Percentiles rank a stretch among this genome's conserved stretches.
These are phyloP conservation scores for Bretschneidera sinensis DNA, from an alignment of 345 rosid genomes.

Conservation along the genomic window DNA sequence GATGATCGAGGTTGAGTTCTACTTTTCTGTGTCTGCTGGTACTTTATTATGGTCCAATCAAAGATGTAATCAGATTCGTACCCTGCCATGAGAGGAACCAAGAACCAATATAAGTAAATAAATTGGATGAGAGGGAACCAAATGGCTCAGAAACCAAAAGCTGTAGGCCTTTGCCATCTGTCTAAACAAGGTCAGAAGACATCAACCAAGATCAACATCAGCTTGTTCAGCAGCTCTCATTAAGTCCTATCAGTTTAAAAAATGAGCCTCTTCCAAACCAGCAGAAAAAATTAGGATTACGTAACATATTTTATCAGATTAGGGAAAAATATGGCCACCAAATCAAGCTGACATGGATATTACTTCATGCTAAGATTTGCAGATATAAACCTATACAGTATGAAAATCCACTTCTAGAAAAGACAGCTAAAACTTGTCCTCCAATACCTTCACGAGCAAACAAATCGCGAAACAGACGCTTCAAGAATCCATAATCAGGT, in stretches of 20 bases:
- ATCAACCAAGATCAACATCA: background rate
- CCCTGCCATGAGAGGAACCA: conserved; percentile 53
- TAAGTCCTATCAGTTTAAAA: background rate
- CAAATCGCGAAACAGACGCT: conserved; percentile 76
- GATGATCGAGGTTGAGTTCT: conserved; percentile 60
- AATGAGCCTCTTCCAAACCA: background rate
- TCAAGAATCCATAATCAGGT: conserved; percentile 91
- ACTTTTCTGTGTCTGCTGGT: conserved; percentile 70
- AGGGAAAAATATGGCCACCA: too few relatives aligned
- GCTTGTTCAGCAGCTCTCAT: background rate
- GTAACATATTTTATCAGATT: too few relatives aligned
- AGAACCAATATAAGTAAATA: background rate
- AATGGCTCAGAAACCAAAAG: background rate
- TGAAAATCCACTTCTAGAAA: background rate
- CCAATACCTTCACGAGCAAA: conserved; percentile 77
- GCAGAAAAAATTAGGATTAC: too few relatives aligned
- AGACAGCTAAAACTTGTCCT: too few relatives aligned
- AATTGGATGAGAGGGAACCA: background rate
- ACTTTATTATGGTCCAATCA: conserved; percentile 96
- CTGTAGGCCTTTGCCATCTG: too few relatives aligned
- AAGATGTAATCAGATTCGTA: conserved; percentile 75
- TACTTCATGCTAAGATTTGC: background rate
- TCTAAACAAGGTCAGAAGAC: background rate
- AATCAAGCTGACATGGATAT: background rate
- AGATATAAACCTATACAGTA: background rate